phyloP scores from a whole-genome alignment of 129 eudicot species.

The Pittosporum tobira region DNA sequence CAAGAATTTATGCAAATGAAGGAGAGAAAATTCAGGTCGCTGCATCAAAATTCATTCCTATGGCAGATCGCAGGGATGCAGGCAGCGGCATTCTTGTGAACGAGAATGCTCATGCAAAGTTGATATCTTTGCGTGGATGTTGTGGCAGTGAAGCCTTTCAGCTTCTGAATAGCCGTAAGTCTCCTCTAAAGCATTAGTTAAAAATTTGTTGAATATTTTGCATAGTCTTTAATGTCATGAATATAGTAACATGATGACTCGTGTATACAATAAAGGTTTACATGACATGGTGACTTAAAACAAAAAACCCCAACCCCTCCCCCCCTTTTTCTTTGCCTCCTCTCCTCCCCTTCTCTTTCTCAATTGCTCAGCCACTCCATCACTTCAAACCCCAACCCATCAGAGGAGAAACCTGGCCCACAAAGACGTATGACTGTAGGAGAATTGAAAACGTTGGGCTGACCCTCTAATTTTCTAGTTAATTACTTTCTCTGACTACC shows the following conservation, averaged over 20 bases:
- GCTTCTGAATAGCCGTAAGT: conserved; percentile 74
- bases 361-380: too few relatives aligned
- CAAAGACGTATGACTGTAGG: too few relatives aligned
- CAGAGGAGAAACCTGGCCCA: too few relatives aligned
- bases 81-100: conserved; percentile 20
- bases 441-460: too few relatives aligned
- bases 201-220: not conserved
- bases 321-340: too few relatives aligned
- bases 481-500: not conserved
- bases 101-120: conserved; percentile 26
- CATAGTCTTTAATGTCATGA: not conserved
- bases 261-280: too few relatives aligned
- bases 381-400: too few relatives aligned
- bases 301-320: too few relatives aligned
- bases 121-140: conserved; percentile 69
- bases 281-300: too few relatives aligned
- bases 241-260: not conserved
- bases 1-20: conserved; percentile 42
- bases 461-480: not conserved
- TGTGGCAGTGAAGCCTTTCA: conserved; percentile 70
- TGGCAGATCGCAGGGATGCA: conserved; percentile 46
- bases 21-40: conserved; percentile 49
- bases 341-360: too few relatives aligned
- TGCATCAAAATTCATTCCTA: conserved; percentile 28
- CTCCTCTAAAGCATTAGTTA: not conserved